Base-by-base conservation (phyloP, 768 basidiomycete species). In the Trametes cingulata region DNA sequence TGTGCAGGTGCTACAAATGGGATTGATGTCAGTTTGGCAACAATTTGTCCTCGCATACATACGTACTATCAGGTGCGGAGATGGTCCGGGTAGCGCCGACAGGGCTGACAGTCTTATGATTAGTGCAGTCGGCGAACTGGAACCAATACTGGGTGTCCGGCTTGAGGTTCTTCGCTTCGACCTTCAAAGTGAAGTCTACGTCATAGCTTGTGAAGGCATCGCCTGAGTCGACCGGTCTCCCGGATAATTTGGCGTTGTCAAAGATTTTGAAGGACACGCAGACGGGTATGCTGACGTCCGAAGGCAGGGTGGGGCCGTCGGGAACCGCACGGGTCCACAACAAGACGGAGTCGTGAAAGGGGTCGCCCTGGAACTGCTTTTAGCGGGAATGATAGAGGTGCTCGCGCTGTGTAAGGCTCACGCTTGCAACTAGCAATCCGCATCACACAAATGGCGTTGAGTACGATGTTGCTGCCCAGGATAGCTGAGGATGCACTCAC, bases 161-260 rank as follows among this genome's bases (percentile, higher is more conserved):
- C 41, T 74, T 64, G 50, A 86, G 68, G 2, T 75, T 75, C 0
- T 72, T 77, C 1, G 84, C 83, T 62, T 86, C 85, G 17, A 86
- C 80, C 68, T 85, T 85, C 63, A 84, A 75, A 0, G 84, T 85
- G 68, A 77, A 85, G 66, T 85, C 83, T 39, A 85, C 81, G 56
- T 87, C 85, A 53, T 80, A 80, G 54, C 66, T 78, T 0, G 83
- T 83, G 69, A 82, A 84, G 0, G 80, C 83, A 59, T 82, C 73
- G 13, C 79, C 82, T 9, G 76, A 73, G 59, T 80, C 74, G 37
- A 80, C 65, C 0, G 75, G 67, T 15, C 65, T 63, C 2, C 76
- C 76, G 12, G 73, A 65, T 35, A 80, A 68, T 43, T 69, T 68
- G 6, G 72, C 52, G 33, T 75, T 75, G 33, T 73, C 69, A 41